A percentile compares a stretch with the other conserved stretches of the same genome.
Conservation (phyloP, 2,329 filamentous ascomycete species). For the Chaetomium sp. region DNA sequence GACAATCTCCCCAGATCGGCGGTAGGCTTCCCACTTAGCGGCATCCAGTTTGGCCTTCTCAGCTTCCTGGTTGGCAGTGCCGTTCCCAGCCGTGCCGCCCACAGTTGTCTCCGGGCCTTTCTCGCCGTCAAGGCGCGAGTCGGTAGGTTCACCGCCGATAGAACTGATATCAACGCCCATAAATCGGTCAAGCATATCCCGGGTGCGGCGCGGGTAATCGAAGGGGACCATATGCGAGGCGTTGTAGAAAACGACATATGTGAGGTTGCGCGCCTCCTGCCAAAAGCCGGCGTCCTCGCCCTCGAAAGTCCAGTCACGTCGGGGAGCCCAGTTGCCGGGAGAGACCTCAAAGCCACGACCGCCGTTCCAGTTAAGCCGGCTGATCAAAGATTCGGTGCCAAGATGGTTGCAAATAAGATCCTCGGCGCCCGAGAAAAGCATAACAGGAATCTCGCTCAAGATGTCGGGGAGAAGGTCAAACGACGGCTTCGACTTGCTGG, state of each 20-base stretch:
- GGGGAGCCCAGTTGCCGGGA: slow-evolving; percentile 84
- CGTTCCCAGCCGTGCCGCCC: slow-evolving; percentile 55
- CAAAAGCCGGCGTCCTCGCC: slow-evolving; percentile 82
- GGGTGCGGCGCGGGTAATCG: slow-evolving; percentile 75
- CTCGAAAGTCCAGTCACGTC: slow-evolving; percentile 90
- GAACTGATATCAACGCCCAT: slow-evolving; percentile 85
- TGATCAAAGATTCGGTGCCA: slow-evolving; percentile 85
- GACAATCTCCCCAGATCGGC: slow-evolving; percentile 77
- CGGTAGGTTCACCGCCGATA: slow-evolving; percentile 73
- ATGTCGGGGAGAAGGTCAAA: slow-evolving; percentile 70
- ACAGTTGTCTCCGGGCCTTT: slow-evolving; percentile 73
- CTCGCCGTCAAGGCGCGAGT: slow-evolving; percentile 79
- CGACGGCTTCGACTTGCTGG: slow-evolving; percentile 64
- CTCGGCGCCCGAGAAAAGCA: slow-evolving; percentile 88
- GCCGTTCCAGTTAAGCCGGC: slow-evolving; percentile 85
- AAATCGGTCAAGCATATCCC: slow-evolving; percentile 97
- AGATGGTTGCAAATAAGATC: slow-evolving; percentile 97
- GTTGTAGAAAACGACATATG: slow-evolving; percentile 93
- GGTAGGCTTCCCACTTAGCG: slow-evolving; percentile 84
- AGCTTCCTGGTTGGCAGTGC: slow-evolving; percentile 57
- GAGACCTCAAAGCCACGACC: slow-evolving; percentile 85
- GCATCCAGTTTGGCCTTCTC: slow-evolving; percentile 69
- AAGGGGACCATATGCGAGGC: slow-evolving; percentile 98
- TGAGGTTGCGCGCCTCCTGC: slow-evolving; percentile 90
- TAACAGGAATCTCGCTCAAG: slow-evolving; percentile 66